These are phyloP conservation scores for Incumbomyces delicatus DNA, from an alignment of 2,329 filamentous ascomycete species.

Conservation along the genomic window DNA sequence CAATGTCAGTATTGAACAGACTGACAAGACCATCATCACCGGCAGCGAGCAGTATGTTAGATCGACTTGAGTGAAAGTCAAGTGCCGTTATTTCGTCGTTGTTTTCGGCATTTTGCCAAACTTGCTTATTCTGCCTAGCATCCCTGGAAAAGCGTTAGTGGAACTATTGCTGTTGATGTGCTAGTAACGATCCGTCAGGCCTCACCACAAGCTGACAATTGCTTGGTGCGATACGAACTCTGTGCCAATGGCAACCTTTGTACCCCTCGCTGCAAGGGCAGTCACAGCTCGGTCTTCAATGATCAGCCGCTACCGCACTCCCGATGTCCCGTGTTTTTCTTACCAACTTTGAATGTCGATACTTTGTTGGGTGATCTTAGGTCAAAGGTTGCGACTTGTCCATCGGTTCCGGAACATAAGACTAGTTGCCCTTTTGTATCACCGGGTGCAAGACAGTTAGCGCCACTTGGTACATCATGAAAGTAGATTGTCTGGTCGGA, in stretches of 20 bases:
- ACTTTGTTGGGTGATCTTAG: conserved; percentile 10
- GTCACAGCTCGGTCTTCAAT: conserved; percentile 14
- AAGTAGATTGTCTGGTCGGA: conserved; percentile 3
- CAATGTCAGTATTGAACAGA: conserved; percentile 48
- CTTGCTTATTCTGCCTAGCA: conserved; percentile 20
- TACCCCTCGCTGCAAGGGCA: conserved; percentile 13
- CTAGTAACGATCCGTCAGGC: background rate
- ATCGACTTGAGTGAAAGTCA: conserved; percentile 43
- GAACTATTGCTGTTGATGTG: background rate
- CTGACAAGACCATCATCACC: conserved; percentile 56
- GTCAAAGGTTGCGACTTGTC: conserved; percentile 17
- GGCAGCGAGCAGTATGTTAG: conserved; percentile 47
- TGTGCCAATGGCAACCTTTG: conserved; percentile 16
- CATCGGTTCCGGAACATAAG: conserved; percentile 17
- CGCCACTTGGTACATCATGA: conserved; percentile 8
- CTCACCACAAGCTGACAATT: conserved; percentile 18
- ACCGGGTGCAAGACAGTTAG: conserved; percentile 13
- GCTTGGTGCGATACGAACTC: conserved; percentile 12
- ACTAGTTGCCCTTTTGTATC: conserved; percentile 10
- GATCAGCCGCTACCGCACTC: background rate
- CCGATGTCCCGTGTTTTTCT: background rate
- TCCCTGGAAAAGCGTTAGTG: conserved; percentile 26
- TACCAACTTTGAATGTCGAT: conserved; percentile 15
- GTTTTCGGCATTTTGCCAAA: conserved; percentile 31
- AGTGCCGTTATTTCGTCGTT: conserved; percentile 53